Evolutionary conservation across 2,329 filamentous ascomycete species (phyloP), one percentile per base, ranked within the genome.

Genomic region (Apiospora malaysiana): DNA sequence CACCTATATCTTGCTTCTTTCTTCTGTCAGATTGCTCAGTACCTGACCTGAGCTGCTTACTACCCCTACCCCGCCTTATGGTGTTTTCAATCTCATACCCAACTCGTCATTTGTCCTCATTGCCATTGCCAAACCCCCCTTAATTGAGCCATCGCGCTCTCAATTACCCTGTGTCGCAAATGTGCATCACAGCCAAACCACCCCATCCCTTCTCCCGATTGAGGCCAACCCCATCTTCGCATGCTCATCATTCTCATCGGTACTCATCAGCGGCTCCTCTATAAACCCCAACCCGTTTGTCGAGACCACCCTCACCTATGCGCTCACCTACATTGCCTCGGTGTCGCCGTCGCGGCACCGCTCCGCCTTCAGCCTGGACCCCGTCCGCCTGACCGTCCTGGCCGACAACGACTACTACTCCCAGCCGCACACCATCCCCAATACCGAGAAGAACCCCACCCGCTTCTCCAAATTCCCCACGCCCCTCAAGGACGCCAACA

Each of bases 321-420:
- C 90, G 70, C 88, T 98, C 76, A 96, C 92, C 70, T 98, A 97
- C 83, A 91, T 94, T 83, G 81, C 86, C 80, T 79, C 81, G 68
- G 72, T 85, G 74, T 77, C 82, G 75, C 73, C 76, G 47, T 68
- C 67, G 32, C 67, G 67, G 72, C 79, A 82, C 68, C 78, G 78
- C 59, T 77, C 82, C 7, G 75, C 78, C 47, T 81, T 83, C 75
- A 87, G 83, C 78, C 90, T 96, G 78, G 87, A 87, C 18, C 89
- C 94, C 4, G 84, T 92, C 42, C 90, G 90, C 18, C 89, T 98
- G 80, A 94, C 93, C 72, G 95, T 99, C 79, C 89, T 98, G 46
- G 95, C 96, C 72, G 94, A 98, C 83, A 95, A 96, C 78, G 94
- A 97, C 84, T 99, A 99, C 87, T 99, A 98, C 85, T 98, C 96